Conservation (phyloP, 192 early-diverging fungal species). For the Podila horticola region DNA sequence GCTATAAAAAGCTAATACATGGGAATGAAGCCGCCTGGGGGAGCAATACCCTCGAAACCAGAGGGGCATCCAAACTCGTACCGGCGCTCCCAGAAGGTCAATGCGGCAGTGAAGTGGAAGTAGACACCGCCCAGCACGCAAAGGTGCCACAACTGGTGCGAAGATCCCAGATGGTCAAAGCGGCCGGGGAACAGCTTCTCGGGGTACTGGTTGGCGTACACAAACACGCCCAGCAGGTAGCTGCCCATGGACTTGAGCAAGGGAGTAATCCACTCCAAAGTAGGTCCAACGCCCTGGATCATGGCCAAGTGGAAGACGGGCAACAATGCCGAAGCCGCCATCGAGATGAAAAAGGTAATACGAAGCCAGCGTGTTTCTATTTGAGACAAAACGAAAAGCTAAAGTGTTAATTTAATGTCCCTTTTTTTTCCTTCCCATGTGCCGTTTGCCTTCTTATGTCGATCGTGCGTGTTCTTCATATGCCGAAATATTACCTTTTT, state of each 20-base stretch:
- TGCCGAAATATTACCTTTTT: slow-evolving; percentile 33
- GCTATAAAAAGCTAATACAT: neutral
- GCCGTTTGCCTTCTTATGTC: neutral
- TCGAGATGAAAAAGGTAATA: slow-evolving; percentile 63
- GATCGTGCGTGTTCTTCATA: neutral
- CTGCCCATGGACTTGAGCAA: slow-evolving; percentile 58
- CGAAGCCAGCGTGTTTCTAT: slow-evolving; percentile 55
- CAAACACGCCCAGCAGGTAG: slow-evolving; percentile 62
- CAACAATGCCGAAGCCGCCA: slow-evolving; percentile 56
- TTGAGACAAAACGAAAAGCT: neutral
- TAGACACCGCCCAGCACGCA: slow-evolving; percentile 68
- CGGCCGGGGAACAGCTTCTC: slow-evolving; percentile 66
- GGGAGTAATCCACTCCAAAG: slow-evolving; percentile 56
- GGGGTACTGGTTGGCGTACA: slow-evolving; percentile 68
- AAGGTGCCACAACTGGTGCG: slow-evolving; percentile 68
- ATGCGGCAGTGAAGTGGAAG: slow-evolving; percentile 62
- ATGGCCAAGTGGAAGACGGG: slow-evolving; percentile 60
- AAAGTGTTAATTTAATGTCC: neutral
- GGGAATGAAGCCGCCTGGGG: slow-evolving; percentile 23
- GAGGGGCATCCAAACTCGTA: slow-evolving; percentile 62
- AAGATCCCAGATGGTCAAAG: slow-evolving; percentile 66
- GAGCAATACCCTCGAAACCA: slow-evolving; percentile 47
- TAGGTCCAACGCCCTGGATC: slow-evolving; percentile 50
- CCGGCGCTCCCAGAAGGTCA: slow-evolving; percentile 63
- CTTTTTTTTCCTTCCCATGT: too few relatives aligned